A percentile compares a stretch with the other conserved stretches of the same genome.
phyloP scores from a whole-genome alignment of 1,284 basidiomycete species.

The Pseudozyma flocculosa region DNA sequence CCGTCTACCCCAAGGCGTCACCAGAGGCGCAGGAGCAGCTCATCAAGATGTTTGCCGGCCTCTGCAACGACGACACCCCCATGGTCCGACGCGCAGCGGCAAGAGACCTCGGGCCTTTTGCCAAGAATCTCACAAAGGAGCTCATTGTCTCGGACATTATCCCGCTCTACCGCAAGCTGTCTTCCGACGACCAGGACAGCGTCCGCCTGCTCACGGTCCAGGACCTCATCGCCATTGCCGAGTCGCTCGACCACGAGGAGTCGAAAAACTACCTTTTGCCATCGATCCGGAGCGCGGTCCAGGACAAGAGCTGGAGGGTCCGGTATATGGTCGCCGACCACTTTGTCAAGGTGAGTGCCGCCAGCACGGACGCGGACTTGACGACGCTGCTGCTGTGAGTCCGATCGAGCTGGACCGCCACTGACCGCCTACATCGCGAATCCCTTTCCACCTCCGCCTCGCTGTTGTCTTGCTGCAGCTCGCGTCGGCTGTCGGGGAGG shows the following conservation, averaged over 20 bases:
- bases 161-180: constrained; percentile 89
- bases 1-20: constrained; percentile 71
- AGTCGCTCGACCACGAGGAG: constrained; percentile 78
- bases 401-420: too few species aligned
- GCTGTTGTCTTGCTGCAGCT: constrained; percentile 62
- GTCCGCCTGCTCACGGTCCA: constrained; percentile 94
- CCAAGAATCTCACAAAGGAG: constrained; percentile 56
- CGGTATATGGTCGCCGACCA: constrained; percentile 98
- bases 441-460: too few species aligned
- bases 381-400: too few species aligned
- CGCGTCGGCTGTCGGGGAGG: constrained; percentile 84
- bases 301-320: constrained; percentile 98
- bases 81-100: constrained; percentile 98
- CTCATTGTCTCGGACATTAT: constrained; percentile 75
- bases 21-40: constrained; percentile 78
- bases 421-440: too few species aligned
- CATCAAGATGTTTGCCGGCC: constrained; percentile 77
- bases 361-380: too few species aligned
- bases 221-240: constrained; percentile 88
- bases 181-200: constrained; percentile 96
- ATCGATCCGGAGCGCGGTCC: constrained; percentile 74
- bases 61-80: constrained; percentile 93
- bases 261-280: constrained; percentile 87
- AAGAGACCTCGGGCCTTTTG: constrained; percentile 76
- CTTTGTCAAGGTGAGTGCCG: constrained; percentile 73